These are phyloP conservation scores for Metschnikowia aberdeeniae DNA, from an alignment of 805 yeast genomes.

Conservation along the genomic window DNA sequence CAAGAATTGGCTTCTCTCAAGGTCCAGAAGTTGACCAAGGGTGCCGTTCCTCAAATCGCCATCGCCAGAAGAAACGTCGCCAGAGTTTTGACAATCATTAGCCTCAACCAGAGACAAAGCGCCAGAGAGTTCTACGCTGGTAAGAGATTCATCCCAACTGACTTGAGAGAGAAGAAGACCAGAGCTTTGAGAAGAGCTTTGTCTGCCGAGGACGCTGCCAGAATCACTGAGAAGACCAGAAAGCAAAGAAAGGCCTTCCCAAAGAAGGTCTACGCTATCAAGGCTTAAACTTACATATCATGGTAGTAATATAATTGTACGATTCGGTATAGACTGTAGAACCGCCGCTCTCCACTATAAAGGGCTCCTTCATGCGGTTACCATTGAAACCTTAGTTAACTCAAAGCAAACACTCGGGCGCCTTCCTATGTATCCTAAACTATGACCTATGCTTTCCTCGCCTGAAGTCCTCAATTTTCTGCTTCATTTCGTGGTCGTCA, in stretches of 20 bases:
- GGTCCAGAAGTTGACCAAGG: constrained; percentile 91
- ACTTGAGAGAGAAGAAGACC: constrained; percentile 98
- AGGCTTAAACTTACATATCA: constrained; percentile 63
- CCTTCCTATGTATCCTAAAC: neutral
- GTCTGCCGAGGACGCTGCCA: constrained; percentile 79
- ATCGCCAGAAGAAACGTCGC: constrained; percentile 98
- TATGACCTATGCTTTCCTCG: constrained; percentile 24
- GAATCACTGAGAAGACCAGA: constrained; percentile 81
- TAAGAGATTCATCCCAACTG: constrained; percentile 96
- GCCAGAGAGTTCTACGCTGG: constrained; percentile 94
- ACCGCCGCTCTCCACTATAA: too few species aligned
- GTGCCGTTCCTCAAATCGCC: constrained; percentile 93
- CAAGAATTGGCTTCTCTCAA: constrained; percentile 93
- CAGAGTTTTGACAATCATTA: constrained; percentile 94
- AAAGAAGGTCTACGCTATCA: constrained; percentile 96
- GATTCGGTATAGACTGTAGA: constrained; percentile 10
- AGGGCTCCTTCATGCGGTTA: neutral
- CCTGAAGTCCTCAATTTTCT: constrained; percentile 56
- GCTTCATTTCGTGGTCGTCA: constrained; percentile 68
- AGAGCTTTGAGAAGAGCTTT: constrained; percentile 98
- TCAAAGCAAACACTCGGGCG: too few species aligned
- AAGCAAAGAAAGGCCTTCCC: constrained; percentile 96
- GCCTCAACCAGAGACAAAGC: constrained; percentile 92
- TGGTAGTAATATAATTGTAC: constrained; percentile 21
- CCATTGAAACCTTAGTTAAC: too few species aligned